Evolutionary conservation across 345 rosid genomes (phyloP), one percentile per base, ranked within the genome.

Genomic region (Ceriops decandra): DNA sequence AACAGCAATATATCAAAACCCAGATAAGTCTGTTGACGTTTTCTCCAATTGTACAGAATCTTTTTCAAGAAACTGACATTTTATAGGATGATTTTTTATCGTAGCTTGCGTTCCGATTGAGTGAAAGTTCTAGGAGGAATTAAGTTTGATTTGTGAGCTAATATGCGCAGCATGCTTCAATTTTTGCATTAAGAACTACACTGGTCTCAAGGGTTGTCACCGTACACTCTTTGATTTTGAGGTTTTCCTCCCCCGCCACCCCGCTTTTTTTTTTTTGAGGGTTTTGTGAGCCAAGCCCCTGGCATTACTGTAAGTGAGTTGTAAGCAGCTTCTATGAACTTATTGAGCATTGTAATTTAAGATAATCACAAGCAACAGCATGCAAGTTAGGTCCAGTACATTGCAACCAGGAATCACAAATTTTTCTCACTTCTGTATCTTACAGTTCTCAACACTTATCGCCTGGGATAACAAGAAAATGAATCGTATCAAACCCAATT

Each of bases 11-110:
- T 54, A 70, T 78, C 59, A 66, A 66, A 28, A 71, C 61, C 60
- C 64, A 52, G 21, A 52, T 53, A 72, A 63, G 17, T 42, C 66
- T 70, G 61, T 64, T 38, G 67, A 38, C 33, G 56, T 28, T 51
- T 68, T 46, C 38, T 47, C 30, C 19, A 78, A 78, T 6, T 84
- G 88, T 84, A 84, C 78, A 84, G 49, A 3, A 72, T 64, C 42
- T 58, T 63, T 33, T 32, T 46, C 71, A 68, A 56, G 70, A 57
- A 77, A 59, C 68, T 64, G 30, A 42, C 57, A 62, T 24, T 47
- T 38, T 31, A 52, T 30, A 62, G 69, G 58, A 63, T 51, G 77
- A 62, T 63, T 58, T 42, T 42, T 42, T 42, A 0, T 2, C 13
- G 19, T 13, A 15, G 19, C 49, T 42, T 64, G 72, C 27, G 46